Percentiles rank a stretch among this genome's conserved stretches.
Conservation (phyloP, 78 protist genomes). For the slime mould (Dictyostelium discoideum) region dicty_2.7 NC_007088.5:5008001-5008500, state of each 20-base stretch:
- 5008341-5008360: constrained; percentile 36
- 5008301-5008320: not conserved
- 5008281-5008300: not conserved
- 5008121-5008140: not conserved
- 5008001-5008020: not conserved
- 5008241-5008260: not conserved
- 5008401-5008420: constrained; percentile 3
- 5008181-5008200: not conserved
- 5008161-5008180: not conserved
- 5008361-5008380: constrained; percentile 7
- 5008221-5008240: not conserved
- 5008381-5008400: constrained; percentile 40
- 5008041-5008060: constrained; percentile 19
- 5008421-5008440: constrained; percentile 22
- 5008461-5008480: constrained; percentile 51
- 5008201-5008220: constrained; percentile 25
- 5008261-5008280: not conserved
- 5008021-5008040: not conserved
- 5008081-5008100: constrained; percentile 37
- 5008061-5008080: not conserved
- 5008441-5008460: constrained; percentile 48
- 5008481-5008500: constrained; percentile 7
- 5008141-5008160: not conserved
- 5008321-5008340: not conserved
- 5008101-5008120: not conserved